Evolutionary conservation across 805 yeast genomes (phyloP).

Genomic region (Clavispora phyllophila): DNA sequence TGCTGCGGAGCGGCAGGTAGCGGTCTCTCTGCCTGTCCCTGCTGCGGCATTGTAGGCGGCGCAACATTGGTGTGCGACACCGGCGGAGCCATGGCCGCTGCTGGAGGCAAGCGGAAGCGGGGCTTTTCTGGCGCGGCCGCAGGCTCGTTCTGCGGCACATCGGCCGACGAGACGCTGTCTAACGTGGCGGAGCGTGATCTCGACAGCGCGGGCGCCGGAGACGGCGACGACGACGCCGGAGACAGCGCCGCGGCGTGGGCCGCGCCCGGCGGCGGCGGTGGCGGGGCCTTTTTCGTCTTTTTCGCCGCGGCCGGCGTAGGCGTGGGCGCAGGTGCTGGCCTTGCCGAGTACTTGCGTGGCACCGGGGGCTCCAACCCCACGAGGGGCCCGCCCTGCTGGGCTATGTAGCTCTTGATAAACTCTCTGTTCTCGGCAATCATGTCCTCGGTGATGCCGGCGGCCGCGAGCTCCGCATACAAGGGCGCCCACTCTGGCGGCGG

Average conservation of each 20-base stretch:
- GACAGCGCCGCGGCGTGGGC: slow-evolving; percentile 1
- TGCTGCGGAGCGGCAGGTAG: not conserved
- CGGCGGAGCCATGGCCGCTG: slow-evolving; percentile 26
- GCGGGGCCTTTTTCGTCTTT: slow-evolving; percentile 14
- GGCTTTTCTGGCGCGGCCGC: slow-evolving; percentile 9
- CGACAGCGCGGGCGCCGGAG: slow-evolving; percentile 3
- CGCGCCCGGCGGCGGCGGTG: slow-evolving; percentile 13
- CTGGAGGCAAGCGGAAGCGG: slow-evolving; percentile 35
- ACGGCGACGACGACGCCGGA: slow-evolving; percentile 5
- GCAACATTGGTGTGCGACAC: slow-evolving; percentile 9
- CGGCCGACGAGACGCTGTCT: slow-evolving; percentile 3
- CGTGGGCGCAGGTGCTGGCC: slow-evolving; percentile 1
- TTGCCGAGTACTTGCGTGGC: slow-evolving; percentile 42
- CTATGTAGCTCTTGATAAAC: slow-evolving; percentile 73
- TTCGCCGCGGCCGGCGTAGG: slow-evolving; percentile 4
- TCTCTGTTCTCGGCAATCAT: slow-evolving; percentile 85
- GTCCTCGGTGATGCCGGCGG: slow-evolving; percentile 78
- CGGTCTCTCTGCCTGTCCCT: not conserved
- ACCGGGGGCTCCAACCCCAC: slow-evolving; percentile 83
- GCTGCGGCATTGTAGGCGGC: slow-evolving; percentile 14
- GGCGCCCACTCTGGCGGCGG: slow-evolving; percentile 86
- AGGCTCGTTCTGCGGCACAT: not conserved
- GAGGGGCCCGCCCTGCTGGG: slow-evolving; percentile 71
- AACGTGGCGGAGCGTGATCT: not conserved
- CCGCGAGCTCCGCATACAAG: slow-evolving; percentile 64